Conservation (phyloP, 768 basidiomycete genomes). For the Dentipellis sp. region DNA sequence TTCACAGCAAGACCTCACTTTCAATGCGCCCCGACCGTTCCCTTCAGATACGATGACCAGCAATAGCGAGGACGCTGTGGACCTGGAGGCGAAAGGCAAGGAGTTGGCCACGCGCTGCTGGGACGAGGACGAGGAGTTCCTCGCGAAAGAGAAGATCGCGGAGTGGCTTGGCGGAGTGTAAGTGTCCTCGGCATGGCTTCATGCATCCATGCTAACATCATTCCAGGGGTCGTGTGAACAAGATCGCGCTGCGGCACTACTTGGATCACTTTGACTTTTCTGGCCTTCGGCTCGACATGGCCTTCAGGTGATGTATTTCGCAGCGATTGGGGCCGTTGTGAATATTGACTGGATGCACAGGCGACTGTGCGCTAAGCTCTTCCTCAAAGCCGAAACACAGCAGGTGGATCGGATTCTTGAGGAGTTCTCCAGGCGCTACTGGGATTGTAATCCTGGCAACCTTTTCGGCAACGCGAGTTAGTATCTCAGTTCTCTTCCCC, state of each 20-base stretch:
- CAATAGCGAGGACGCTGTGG: constrained; percentile 36
- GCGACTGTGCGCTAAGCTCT: constrained; percentile 84
- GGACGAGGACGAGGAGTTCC: constrained; percentile 77
- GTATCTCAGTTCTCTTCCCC: constrained; percentile 20
- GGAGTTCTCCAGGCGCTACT: constrained; percentile 84
- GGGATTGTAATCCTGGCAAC: constrained; percentile 77
- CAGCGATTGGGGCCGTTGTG: neutral
- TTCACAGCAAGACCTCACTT: constrained; percentile 49
- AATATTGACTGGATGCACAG: constrained; percentile 28
- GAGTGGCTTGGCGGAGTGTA: constrained; percentile 93
- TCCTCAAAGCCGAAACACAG: constrained; percentile 92
- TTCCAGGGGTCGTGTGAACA: constrained; percentile 66
- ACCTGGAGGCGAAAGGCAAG: constrained; percentile 55
- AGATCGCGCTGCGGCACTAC: constrained; percentile 67
- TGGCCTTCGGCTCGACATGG: constrained; percentile 72
- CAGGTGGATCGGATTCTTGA: constrained; percentile 96
- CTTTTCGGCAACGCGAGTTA: constrained; percentile 81
- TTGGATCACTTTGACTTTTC: constrained; percentile 86
- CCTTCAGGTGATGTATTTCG: constrained; percentile 59
- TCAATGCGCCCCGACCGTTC: constrained; percentile 38
- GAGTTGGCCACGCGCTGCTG: constrained; percentile 74
- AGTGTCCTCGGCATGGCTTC: constrained; percentile 23
- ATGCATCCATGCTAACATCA: constrained; percentile 2
- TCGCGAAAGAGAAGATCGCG: constrained; percentile 86
- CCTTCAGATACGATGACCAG: constrained; percentile 13